phyloP scores from a whole-genome alignment of 2,329 filamentous ascomycete genomes.

The Botrytis tulipae region DNA sequence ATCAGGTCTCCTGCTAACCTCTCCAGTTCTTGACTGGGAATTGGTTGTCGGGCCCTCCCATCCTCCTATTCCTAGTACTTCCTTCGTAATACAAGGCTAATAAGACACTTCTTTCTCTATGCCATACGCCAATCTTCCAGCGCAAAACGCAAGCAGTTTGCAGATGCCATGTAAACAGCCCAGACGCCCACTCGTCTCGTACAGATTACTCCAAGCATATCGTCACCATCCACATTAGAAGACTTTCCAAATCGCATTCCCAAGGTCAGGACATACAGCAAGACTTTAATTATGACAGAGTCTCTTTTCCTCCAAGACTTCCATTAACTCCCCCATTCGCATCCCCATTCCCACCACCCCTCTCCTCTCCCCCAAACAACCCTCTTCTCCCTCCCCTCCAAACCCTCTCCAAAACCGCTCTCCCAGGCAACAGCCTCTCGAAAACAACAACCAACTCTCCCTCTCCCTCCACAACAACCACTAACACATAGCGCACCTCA shows the following conservation, averaged over 20 bases:
- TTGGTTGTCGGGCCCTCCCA: neutral
- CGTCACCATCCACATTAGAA: neutral
- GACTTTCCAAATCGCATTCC: too few relatives aligned
- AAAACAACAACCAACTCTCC: constrained; percentile 93
- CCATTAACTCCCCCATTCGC: constrained; percentile 18
- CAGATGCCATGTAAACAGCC: neutral
- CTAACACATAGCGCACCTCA: constrained; percentile 84
- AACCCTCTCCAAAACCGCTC: constrained; percentile 77
- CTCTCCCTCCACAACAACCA: constrained; percentile 87
- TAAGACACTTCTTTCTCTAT: neutral
- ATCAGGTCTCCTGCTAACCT: neutral
- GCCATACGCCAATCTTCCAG: neutral
- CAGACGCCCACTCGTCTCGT: neutral
- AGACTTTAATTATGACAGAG: neutral
- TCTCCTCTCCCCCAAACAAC: constrained; percentile 66
- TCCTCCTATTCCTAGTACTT: neutral
- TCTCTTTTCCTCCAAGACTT: constrained; percentile 11
- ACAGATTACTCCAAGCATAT: neutral
- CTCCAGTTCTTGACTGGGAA: neutral
- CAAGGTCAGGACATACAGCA: neutral
- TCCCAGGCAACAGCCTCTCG: constrained; percentile 71
- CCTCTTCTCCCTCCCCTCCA: constrained; percentile 85
- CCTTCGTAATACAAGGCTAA: neutral
- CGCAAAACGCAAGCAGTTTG: too few relatives aligned
- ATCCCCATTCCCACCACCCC: constrained; percentile 30